These are phyloP conservation scores for Hypericum androsaemum DNA, from an alignment of 345 rosid species.

Conservation along the genomic window DNA sequence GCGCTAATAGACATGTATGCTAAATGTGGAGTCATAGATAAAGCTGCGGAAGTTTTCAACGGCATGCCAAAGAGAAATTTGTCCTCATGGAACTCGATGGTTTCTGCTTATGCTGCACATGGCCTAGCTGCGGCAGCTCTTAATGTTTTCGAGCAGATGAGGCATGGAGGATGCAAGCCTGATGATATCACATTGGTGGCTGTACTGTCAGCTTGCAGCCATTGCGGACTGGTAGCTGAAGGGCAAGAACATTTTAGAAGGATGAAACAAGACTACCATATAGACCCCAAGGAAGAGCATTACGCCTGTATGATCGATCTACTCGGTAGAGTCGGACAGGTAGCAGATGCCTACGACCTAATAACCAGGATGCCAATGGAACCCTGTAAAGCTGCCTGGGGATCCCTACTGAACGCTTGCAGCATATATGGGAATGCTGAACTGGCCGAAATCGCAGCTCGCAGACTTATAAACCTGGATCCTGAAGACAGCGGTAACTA, in stretches of 20 bases:
- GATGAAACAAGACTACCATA: conserved; percentile 15
- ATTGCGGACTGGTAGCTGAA: conserved; percentile 27
- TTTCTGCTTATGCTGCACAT: conserved; percentile 29
- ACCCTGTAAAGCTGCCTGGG: conserved; percentile 35
- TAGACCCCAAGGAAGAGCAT: conserved; percentile 33
- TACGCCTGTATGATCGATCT: conserved; percentile 35
- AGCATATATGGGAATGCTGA: conserved; percentile 27
- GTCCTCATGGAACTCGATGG: conserved; percentile 40
- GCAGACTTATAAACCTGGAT: conserved; percentile 21
- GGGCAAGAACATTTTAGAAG: conserved; percentile 20
- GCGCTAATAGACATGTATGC: conserved; percentile 35
- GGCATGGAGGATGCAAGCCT: conserved; percentile 18
- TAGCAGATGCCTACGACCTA: conserved; percentile 25
- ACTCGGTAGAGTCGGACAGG: conserved; percentile 26
- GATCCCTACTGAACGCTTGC: conserved; percentile 31
- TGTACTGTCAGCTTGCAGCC: conserved; percentile 34
- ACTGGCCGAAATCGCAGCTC: conserved; percentile 24
- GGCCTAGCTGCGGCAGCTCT: conserved; percentile 29
- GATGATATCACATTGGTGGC: conserved; percentile 31
- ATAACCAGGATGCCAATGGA: conserved; percentile 26
- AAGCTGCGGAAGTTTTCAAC: conserved; percentile 20
- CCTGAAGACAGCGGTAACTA: conserved; percentile 34
- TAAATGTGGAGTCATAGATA: conserved; percentile 29
- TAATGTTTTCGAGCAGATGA: conserved; percentile 20
- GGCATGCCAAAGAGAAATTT: conserved; percentile 18